Evolutionary conservation across 305 asterid species (phyloP), one percentile per base, ranked within the genome.

Genomic region (Stenogyne calaminthoides): DNA sequence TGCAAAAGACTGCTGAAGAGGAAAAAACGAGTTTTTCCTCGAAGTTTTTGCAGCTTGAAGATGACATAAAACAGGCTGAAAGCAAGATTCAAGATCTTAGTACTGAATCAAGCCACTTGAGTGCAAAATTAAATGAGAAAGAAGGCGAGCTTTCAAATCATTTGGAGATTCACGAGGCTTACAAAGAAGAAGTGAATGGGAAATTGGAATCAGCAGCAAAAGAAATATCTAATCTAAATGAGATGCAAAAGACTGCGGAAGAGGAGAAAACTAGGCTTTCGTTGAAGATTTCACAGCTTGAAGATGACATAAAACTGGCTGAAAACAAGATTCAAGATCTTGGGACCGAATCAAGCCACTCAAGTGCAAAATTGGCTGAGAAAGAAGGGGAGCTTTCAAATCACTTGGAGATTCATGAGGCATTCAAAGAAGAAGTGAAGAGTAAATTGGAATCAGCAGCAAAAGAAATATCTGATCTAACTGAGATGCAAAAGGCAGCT

Each of bases 111-210:
- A 78, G 73, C 82, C 78, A 75, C 57, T 80, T 89, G 58, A 77
- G 70, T 64, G 81, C 70, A 56, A 83, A 80, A 19, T 25, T 88
- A 79, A 82, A 55, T 11, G 88, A 76, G 82, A 86, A 79, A 76
- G 91, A 86, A 75, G 77, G 80, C 57, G 91, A 86, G 80, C 68
- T 82, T 75, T 82, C 84, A 32, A 42, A 70, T 76, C 88, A 86
- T 57, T 64, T 62, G 64, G 89, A 84, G 80, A 79, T 73, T 71
- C 87, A 87, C 29, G 87, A 82, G 80, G 67, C 96, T 68, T 76
- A 82, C 80, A 84, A 83, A 82, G 85, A 67, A 75, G 90, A 84
- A 70, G 63, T 80, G 36, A 79, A 70, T 57, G 84, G 67, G 55
- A 72, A 73, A 61, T 65, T 82, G 68, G 82, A 79, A 73, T 70